These are phyloP conservation scores for Sporothrix luriei DNA, from an alignment of 2,329 filamentous ascomycete genomes.

Conservation along the genomic window DNA sequence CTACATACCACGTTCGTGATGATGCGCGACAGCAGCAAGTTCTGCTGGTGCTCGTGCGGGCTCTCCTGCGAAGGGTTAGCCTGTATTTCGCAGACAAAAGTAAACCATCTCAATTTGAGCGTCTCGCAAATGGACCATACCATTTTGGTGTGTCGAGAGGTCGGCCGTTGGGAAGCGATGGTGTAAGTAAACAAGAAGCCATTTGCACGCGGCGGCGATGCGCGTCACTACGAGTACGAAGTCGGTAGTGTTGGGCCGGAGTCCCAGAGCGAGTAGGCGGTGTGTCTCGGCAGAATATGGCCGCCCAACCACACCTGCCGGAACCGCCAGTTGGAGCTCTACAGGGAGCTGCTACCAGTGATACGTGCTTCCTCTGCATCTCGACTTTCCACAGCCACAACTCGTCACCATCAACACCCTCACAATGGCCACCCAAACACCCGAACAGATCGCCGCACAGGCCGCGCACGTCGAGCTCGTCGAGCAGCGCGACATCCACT, in stretches of 20 bases:
- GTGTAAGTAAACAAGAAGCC: slow-evolving; percentile 7
- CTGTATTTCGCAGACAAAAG: background rate
- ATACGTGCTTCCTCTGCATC: background rate
- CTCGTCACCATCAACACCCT: no score
- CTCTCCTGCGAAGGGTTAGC: slow-evolving; percentile 65
- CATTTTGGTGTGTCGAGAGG: background rate
- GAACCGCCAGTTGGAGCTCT: background rate
- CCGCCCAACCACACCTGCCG: slow-evolving; percentile 3
- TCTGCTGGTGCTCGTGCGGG: slow-evolving; percentile 97
- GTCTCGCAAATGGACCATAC: background rate
- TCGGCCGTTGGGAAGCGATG: background rate
- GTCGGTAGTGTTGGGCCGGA: background rate
- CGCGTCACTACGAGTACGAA: slow-evolving; percentile 17
- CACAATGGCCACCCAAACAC: slow-evolving; percentile 38
- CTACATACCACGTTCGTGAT: slow-evolving; percentile 90
- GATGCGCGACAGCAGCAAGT: slow-evolving; percentile 86
- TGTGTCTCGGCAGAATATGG: slow-evolving; percentile 15
- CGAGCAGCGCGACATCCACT: slow-evolving; percentile 88
- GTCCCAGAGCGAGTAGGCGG: slow-evolving; percentile 23
- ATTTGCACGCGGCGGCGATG: slow-evolving; percentile 9
- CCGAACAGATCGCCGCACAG: slow-evolving; percentile 75
- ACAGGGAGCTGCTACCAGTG: slow-evolving; percentile 1
- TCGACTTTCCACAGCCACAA: background rate
- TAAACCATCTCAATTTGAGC: no score
- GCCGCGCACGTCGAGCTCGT: slow-evolving; percentile 84